Base-by-base conservation (phyloP, 805 yeast genomes). In the Candida lessepsii region DNA sequence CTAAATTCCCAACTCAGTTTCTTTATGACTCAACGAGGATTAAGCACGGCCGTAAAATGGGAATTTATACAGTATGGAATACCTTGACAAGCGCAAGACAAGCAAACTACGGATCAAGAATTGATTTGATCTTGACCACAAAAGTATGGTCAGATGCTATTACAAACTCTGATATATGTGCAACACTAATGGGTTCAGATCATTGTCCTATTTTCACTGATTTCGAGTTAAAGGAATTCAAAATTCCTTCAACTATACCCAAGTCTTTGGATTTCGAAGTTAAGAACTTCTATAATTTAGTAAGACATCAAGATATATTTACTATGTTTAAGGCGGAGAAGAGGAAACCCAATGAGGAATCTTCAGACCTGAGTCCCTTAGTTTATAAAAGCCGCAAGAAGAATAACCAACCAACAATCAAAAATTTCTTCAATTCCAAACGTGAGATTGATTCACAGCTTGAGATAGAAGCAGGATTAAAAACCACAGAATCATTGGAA, bases 61-160 rank as follows among this genome's bases (percentile, higher is more conserved):
- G 76, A 16, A 70, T 89, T 76, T 93, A 84, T 56, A 89, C 97
- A 0, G 93, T 90, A 34, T 91, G 99, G 99, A 90, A 89, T 59
- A 84, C 89, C 2, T 61, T 81, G 49, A 75, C 77, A 37, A 84
- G 84, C 50, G 75, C 85, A 15, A 64, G 99, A 21, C 89, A 93
- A 1, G 69, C 82, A 1, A 91, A 91, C 54, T 84, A 74, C 58
- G 97, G 99, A 0, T 84, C 96, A 2, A 68, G 99, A 39, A 83
- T 91, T 17, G 99, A 91, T 58, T 73, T 83, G 49, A 80, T 91
- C 5, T 58, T 89, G 5, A 60, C 75, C 0, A 73, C 83, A 18
- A 46, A 61, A 7, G 50, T 48, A 0, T 45, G 83, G 34, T 50
- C 63, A 3, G 40, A 53, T 0, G 28, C 40, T 7, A 55, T 74